Evolutionary conservation across 176 grass and related monocot genomes (phyloP), one percentile per base, ranked within the genome.

Genomic region (Aegilops bicornis): DNA sequence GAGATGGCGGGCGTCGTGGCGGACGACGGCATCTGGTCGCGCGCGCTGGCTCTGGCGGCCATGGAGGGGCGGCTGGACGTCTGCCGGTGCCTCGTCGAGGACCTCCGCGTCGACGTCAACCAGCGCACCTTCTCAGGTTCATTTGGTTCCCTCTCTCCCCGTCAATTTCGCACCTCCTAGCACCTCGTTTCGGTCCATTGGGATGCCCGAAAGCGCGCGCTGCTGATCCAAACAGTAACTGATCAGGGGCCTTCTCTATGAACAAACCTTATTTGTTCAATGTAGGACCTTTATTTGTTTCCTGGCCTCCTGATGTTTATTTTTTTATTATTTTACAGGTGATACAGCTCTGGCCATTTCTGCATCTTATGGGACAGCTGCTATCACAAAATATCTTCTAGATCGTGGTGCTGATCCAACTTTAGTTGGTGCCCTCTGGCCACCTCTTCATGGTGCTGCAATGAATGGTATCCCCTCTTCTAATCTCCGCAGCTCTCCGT

Each of bases 371-470:
- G 70, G 70, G 37, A 73, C 37, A 45, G 36, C 37, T 45, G n/a
- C 39, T 45, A 25, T 39, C 19, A 45, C 70, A 15, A 73, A 22
- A 25, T 73, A 73, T 45, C 70, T 73, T 45, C 70, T 73, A 0
- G 70, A 73, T n/a, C 36, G 11, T 11, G 70, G 37, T 3, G 37
- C 70, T 14, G 70, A 45, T 73, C 70, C 39, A 7, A 73, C 70
- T 4, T 1, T 73, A 8, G n/a, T 12, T 42, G 39, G 70, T 25
- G 47, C 23, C 16, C 47, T 27, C 42, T 42, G 72, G 1, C 27
- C 72, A 30, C 23, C 71, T 74, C 71, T 74, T 45, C 71, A 74
- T 74, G 71, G 40, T 17, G 39, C n/a, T 74, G 71, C 23, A 45
- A 16, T 74, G 71, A 8, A 4, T 23, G 40, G 71, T 74, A 32